Conservation (phyloP, 2,329 filamentous ascomycete species). For the Trichoderma lentiforme region DNA sequence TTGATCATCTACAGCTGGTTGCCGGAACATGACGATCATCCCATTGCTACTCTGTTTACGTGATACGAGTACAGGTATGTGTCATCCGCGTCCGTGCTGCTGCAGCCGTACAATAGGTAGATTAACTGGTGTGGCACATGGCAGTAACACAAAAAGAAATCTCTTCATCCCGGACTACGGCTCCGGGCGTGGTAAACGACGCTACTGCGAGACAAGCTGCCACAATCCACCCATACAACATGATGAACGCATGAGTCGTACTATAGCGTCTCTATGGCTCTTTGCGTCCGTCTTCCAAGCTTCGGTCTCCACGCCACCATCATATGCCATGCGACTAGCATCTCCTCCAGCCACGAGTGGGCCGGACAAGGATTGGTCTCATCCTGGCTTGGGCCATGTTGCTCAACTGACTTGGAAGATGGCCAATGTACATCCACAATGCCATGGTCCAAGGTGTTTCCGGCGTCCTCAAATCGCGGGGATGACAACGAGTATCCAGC, state of each 20-base stretch:
- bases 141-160: not conserved
- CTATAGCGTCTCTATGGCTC: not conserved
- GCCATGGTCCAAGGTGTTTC: not conserved
- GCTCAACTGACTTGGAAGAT: not conserved
- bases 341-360: slow-evolving; percentile 5
- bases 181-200: not conserved
- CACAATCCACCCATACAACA: not conserved
- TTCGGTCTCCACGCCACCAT: slow-evolving; percentile 2
- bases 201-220: slow-evolving; percentile 2
- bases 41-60: not conserved
- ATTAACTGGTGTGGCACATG: not conserved
- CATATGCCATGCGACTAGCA: slow-evolving; percentile 3
- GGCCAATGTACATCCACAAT: not conserved
- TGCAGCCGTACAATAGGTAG: not conserved
- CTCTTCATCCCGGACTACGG: not conserved
- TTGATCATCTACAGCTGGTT: not conserved
- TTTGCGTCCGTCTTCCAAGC: not conserved
- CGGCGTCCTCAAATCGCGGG: not conserved
- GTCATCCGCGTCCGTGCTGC: not conserved
- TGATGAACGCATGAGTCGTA: slow-evolving; percentile 7
- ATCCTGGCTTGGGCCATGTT: not conserved
- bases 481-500: not conserved
- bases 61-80: not conserved
- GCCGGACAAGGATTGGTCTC: slow-evolving; percentile 1
- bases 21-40: not conserved